Percentiles rank a stretch among this genome's conserved stretches.
Evolutionary conservation across 2,329 filamentous ascomycete species (phyloP).

Genomic region (Botrytis paeoniae): DNA sequence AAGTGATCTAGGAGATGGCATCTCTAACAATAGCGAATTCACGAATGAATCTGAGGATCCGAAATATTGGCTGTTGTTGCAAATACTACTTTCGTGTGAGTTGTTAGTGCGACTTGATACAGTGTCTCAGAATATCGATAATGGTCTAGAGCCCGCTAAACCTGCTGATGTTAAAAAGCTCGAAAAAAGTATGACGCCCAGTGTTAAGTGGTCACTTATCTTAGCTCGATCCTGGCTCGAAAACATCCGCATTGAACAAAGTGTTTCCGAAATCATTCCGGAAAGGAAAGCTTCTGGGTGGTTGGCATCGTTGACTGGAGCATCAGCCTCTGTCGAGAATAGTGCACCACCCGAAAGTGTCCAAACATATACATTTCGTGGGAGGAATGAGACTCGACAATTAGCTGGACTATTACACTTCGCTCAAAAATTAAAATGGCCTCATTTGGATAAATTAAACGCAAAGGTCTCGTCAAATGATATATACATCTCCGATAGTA

Average conservation of each 20-base stretch:
- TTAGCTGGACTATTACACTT: constrained; percentile 62
- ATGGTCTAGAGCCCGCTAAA: constrained; percentile 50
- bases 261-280: constrained; percentile 32
- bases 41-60: constrained; percentile 56
- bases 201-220: constrained; percentile 66
- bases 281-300: constrained; percentile 44
- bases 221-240: constrained; percentile 66
- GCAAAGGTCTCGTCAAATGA: constrained; percentile 36
- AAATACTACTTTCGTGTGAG: constrained; percentile 63
- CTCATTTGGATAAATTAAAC: constrained; percentile 48
- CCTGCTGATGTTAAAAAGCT: constrained; percentile 59
- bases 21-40: constrained; percentile 49
- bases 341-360: constrained; percentile 42
- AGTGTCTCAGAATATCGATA: constrained; percentile 58
- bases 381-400: constrained; percentile 55
- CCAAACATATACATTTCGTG: constrained; percentile 38
- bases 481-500: constrained; percentile 31
- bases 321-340: constrained; percentile 37
- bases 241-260: constrained; percentile 58
- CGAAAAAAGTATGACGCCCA: constrained; percentile 57
- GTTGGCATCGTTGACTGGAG: constrained; percentile 57
- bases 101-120: constrained; percentile 63
- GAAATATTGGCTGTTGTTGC: constrained; percentile 64
- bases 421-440: constrained; percentile 61
- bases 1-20: constrained; percentile 50